Conservation (phyloP, 176 grass and related monocot genomes). For the Dactylis glomerata region DNA sequence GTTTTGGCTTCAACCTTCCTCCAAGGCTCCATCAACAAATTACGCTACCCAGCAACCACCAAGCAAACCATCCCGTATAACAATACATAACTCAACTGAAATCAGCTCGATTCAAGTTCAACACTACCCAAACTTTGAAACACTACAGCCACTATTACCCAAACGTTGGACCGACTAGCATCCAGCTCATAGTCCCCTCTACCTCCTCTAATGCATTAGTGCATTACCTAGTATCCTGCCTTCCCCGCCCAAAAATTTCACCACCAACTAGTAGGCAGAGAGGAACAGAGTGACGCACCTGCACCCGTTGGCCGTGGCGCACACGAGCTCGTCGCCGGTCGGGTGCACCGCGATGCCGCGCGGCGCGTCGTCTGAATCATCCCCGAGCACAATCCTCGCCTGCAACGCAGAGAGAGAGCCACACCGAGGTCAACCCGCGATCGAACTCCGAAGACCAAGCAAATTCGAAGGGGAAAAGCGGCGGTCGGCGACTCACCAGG, state of each 20-base stretch:
- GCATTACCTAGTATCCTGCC: not conserved
- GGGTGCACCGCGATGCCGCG: constrained; percentile 79
- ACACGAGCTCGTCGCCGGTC: constrained; percentile 82
- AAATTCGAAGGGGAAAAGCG: not conserved
- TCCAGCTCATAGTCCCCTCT: not conserved
- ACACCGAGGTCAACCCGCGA: not conserved
- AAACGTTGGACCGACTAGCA: no score
- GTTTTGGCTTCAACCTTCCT: not conserved
- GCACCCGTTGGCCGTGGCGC: constrained; percentile 66
- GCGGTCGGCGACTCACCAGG: constrained; percentile 38
- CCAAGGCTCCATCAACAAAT: not conserved
- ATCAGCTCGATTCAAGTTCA: not conserved
- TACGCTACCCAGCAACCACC: not conserved
- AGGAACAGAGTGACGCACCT: constrained; percentile 51
- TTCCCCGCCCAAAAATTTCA: not conserved
- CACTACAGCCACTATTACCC: no score
- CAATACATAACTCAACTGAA: not conserved
- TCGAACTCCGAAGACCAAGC: not conserved
- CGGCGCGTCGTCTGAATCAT: constrained; percentile 42
- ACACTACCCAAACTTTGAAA: not conserved
- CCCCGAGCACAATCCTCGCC: constrained; percentile 56
- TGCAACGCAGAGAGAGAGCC: constrained; percentile 21
- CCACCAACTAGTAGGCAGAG: not conserved
- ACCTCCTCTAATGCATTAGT: not conserved
- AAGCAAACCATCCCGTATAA: not conserved